A percentile compares a stretch with the other conserved stretches of the same genome.
phyloP scores from a whole-genome alignment of 345 rosid genomes.

The Aegle marmelos region DNA sequence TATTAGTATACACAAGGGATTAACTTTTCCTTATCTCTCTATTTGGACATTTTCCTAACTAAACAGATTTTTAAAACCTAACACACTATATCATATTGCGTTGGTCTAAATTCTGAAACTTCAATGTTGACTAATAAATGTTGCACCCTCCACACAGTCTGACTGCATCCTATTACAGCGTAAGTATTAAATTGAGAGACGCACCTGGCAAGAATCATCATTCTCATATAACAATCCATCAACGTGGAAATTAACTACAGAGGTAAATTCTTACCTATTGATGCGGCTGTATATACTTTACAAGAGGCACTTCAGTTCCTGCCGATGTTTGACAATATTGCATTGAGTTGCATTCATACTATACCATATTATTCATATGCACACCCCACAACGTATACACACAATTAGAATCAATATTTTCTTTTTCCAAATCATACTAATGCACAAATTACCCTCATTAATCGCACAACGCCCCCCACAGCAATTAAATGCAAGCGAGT shows the following conservation, averaged over 20 bases:
- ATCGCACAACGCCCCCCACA: neutral
- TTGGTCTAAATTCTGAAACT: too few relatives aligned
- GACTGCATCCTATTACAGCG: neutral
- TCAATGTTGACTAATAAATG: too few relatives aligned
- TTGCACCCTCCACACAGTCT: too few relatives aligned
- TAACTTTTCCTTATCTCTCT: too few relatives aligned
- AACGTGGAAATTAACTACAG: neutral
- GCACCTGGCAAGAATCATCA: neutral
- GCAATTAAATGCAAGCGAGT: neutral
- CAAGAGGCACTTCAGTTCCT: neutral
- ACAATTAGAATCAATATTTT: constrained; percentile 4
- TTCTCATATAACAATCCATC: neutral
- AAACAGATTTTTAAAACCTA: too few relatives aligned
- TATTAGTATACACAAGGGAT: too few relatives aligned
- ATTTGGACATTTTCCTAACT: too few relatives aligned
- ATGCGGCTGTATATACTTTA: neutral
- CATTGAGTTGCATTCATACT: neutral
- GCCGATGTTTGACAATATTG: neutral
- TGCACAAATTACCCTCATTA: constrained; percentile 1
- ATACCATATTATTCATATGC: constrained; percentile 14
- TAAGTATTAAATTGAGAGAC: too few relatives aligned
- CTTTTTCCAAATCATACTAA: neutral
- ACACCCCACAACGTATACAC: constrained; percentile 31
- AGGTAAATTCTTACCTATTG: neutral
- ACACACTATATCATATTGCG: too few relatives aligned